These are phyloP conservation scores for Ilyonectria destructans DNA, from an alignment of 2,329 filamentous ascomycete species.

Conservation along the genomic window DNA sequence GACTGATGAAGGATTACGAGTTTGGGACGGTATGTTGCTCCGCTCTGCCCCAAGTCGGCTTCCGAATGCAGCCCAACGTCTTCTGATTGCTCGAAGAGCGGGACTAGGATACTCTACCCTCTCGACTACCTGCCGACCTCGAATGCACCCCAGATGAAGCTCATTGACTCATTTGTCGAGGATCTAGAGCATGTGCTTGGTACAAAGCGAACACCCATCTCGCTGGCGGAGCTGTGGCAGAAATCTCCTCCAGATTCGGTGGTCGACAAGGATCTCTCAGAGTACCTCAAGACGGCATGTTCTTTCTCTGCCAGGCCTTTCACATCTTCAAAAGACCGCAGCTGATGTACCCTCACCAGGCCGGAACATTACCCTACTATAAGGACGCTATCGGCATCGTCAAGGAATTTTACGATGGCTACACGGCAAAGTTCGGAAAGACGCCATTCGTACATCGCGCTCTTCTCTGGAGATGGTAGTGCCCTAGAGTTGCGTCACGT, in stretches of 20 bases:
- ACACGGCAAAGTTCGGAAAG: not conserved
- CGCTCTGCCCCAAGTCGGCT: not conserved
- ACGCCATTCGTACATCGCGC: not conserved
- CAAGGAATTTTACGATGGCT: not conserved
- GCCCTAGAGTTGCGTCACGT: not conserved
- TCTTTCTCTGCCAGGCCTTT: not conserved
- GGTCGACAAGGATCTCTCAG: not conserved
- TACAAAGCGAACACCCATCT: conserved; percentile 3
- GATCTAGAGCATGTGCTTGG: not conserved
- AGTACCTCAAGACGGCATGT: not conserved
- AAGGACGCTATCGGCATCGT: not conserved
- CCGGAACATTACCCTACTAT: not conserved
- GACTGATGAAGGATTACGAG: not conserved
- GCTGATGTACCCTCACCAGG: not conserved
- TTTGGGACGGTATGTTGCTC: not conserved
- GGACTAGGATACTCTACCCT: conserved; percentile 4
- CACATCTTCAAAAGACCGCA: not conserved
- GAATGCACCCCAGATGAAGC: not conserved
- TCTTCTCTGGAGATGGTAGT: not conserved
- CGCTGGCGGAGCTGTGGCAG: not conserved
- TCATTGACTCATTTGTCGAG: not conserved
- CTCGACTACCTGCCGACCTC: not conserved
- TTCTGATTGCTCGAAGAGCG: not conserved
- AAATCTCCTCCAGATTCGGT: not conserved
- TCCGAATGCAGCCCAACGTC: not conserved